Evolutionary conservation across 805 yeast species (phyloP).

Genomic region (Starmerella roubikii): DNA sequence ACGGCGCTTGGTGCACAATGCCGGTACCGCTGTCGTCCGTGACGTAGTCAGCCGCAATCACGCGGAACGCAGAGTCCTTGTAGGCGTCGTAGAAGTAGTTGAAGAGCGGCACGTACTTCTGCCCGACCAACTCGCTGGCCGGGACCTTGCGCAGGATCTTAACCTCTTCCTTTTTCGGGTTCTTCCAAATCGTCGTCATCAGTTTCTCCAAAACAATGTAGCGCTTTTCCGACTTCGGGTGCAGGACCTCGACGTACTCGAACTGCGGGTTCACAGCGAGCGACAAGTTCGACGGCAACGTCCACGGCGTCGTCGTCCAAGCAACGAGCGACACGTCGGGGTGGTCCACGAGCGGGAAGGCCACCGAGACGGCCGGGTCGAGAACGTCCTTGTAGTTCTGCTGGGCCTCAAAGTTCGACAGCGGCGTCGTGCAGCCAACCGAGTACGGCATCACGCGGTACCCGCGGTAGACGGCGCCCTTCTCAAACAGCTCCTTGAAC

Average conservation of each 20-base stretch:
- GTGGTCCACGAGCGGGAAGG: constrained; percentile 68
- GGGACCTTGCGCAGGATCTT: constrained; percentile 65
- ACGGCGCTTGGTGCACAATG: constrained; percentile 96
- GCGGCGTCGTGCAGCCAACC: constrained; percentile 91
- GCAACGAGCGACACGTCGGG: constrained; percentile 79
- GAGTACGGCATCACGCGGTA: constrained; percentile 98
- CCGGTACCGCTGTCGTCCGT: constrained; percentile 96
- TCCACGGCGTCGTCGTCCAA: constrained; percentile 99
- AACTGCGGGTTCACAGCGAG: constrained; percentile 82
- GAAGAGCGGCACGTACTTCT: constrained; percentile 70
- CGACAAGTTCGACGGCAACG: constrained; percentile 86
- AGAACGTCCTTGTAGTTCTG: constrained; percentile 93
- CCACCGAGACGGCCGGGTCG: constrained; percentile 92
- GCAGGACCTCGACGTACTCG: constrained; percentile 83
- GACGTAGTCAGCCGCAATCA: constrained; percentile 71
- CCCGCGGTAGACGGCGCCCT: constrained; percentile 86
- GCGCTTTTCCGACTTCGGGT: constrained; percentile 70
- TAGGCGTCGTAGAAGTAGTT: constrained; percentile 65
- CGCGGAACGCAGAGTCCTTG: constrained; percentile 68
- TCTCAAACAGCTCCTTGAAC: constrained; percentile 73
- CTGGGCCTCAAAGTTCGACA: constrained; percentile 96
- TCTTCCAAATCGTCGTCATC: constrained; percentile 75
- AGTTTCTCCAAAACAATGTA: constrained; percentile 77
- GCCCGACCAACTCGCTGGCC: constrained; percentile 72
- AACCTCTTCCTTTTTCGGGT: constrained; percentile 81